These are phyloP conservation scores for Remersonia thermophila DNA, from an alignment of 2,329 filamentous ascomycete genomes.

Conservation along the genomic window DNA sequence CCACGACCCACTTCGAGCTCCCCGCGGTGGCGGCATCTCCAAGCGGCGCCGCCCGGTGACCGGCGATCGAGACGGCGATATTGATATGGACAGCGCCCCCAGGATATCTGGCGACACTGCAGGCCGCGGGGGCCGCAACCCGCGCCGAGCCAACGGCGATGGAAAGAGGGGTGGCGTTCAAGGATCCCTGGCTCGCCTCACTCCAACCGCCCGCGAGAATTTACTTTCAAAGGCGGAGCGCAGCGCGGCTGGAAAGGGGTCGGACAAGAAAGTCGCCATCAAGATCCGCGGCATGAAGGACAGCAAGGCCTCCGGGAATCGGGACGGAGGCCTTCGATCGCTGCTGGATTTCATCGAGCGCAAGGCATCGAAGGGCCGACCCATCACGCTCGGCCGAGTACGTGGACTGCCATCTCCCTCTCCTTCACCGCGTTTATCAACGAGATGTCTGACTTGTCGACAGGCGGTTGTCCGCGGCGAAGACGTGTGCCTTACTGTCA, in stretches of 20 bases:
- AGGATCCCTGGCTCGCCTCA: not conserved
- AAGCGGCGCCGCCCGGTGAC: conserved; percentile 35
- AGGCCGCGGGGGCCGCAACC: conserved; percentile 1
- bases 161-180: not conserved
- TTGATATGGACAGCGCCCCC: conserved; percentile 39
- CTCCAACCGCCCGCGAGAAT: conserved; percentile 2
- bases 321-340: conserved; percentile 53
- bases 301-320: conserved; percentile 55
- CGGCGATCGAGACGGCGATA: conserved; percentile 46
- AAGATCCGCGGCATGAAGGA: conserved; percentile 50
- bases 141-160: conserved; percentile 1
- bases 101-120: not conserved
- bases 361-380: conserved; percentile 47
- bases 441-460: conserved; percentile 16
- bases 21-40: conserved; percentile 35
- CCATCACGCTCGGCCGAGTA: conserved; percentile 65
- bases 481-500: conserved; percentile 54
- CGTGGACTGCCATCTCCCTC: conserved; percentile 30
- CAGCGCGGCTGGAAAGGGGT: no score
- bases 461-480: conserved; percentile 45
- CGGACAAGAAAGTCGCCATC: conserved; percentile 26
- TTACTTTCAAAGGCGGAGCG: conserved; percentile 1
- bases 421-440: not conserved
- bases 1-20: not conserved
- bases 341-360: conserved; percentile 59